Conservation (phyloP, 768 basidiomycete genomes). For the Dioszegia hungarica region DNA sequence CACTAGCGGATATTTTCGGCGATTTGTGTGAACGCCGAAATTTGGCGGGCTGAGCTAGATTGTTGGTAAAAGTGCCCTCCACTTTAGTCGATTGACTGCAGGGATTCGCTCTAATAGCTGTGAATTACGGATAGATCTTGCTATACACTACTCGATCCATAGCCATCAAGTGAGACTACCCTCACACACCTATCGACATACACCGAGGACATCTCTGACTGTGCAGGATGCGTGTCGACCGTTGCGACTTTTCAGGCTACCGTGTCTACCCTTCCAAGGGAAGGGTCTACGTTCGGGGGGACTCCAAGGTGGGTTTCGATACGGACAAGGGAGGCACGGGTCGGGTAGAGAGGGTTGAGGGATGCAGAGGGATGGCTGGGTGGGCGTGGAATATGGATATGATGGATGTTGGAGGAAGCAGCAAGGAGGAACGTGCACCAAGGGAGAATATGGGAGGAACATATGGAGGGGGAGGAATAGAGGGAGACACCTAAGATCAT, state of each 20-base stretch:
- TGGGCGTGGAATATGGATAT: not conserved
- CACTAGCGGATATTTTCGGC: not conserved
- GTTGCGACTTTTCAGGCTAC: conserved; percentile 95
- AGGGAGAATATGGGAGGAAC: not conserved
- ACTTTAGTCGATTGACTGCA: not conserved
- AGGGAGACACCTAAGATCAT: not conserved
- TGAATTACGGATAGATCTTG: too few relatives aligned
- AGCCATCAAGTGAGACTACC: conserved; percentile 12
- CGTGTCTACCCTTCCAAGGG: conserved; percentile 98
- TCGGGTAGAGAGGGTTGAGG: too few relatives aligned
- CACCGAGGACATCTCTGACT: not conserved
- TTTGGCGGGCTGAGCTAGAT: not conserved
- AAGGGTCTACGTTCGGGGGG: conserved; percentile 88
- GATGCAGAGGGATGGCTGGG: not conserved
- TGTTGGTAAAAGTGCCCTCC: not conserved
- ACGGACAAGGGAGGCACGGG: too few relatives aligned
- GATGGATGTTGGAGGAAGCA: not conserved
- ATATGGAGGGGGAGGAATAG: not conserved
- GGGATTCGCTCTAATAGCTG: not conserved
- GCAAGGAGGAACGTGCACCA: not conserved
- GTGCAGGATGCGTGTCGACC: conserved; percentile 74
- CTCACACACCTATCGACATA: not conserved
- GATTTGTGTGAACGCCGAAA: conserved; percentile 3
- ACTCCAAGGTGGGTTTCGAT: conserved; percentile 84
- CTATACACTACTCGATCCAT: too few relatives aligned